Base-by-base conservation (phyloP, 768 basidiomycete species). In the Boletus rex-veris region DNA sequence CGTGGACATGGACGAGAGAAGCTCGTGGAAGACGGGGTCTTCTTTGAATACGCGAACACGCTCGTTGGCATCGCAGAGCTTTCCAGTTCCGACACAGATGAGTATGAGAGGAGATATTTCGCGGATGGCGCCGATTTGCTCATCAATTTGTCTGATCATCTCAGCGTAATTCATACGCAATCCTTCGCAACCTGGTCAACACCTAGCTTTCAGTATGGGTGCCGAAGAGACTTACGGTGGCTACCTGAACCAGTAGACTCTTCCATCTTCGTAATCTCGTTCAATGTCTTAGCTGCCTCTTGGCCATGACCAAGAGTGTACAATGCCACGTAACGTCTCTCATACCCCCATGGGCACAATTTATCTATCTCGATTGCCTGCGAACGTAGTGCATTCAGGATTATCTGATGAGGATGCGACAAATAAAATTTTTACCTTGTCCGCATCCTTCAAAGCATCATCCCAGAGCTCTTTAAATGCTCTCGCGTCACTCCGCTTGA, bases 81-180 rank as follows among this genome's bases (percentile, higher is more conserved):
- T 19, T 4, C 51, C 51, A n/a, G 44, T 46, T 46, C 38, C 18
- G 21, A 52, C 36, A 46, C 45, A 0, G 45, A 52, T 52, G 38
- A 52, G 51, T 5, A 52, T 37, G n/a, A 45, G 24, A 9, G 51
- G 51, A 5, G 50, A 52, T 21, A 12, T 52, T 16, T 44, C 28
- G 3, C 33, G 3, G 36, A 45, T 52, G n/a, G 18, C 43, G 21
- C 8, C 8, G 5, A 52, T 38, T 16, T 14, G n/a, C 10, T 8
- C n/a, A 6, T 44, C 35, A 4, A 52, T 52, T 3, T 21, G n/a
- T 21, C 35, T 37, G 18, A 31, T 30, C 5, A 2, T 21, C 14
- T 37, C 28, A 24, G 37, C 8, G 16, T 51, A 51, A 19, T 45
- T 16, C 26, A 12, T 38, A 37, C 36, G 33, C 24, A 51, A 28